Evolutionary conservation across 148 eudicot genomes (phyloP).

Genomic region (Selenicereus undatus): DNA sequence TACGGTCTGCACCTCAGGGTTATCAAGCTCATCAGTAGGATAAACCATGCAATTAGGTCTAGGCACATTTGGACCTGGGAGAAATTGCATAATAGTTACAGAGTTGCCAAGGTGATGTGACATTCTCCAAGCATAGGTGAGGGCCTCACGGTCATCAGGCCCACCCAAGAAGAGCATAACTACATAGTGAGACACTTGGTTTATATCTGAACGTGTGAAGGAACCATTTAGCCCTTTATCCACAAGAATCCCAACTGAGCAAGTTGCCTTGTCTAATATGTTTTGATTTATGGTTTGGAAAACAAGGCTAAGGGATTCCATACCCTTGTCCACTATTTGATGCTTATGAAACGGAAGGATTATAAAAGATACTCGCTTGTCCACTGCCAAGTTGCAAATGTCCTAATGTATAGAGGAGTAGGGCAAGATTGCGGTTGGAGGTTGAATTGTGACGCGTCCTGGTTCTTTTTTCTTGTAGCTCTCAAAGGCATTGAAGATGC

Average conservation of each 20-base stretch:
- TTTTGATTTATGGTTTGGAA: conserved; percentile 52
- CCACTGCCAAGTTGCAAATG: conserved; percentile 58
- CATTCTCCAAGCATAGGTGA: conserved; percentile 58
- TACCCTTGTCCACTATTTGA: conserved; percentile 65
- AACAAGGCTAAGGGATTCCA: conserved; percentile 55
- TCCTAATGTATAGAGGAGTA: conserved; percentile 71
- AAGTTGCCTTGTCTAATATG: conserved; percentile 57
- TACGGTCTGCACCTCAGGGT: conserved; percentile 38
- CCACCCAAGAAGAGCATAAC: conserved; percentile 57
- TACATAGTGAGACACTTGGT: conserved; percentile 39
- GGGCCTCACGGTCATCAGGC: conserved; percentile 62
- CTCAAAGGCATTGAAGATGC: conserved; percentile 67
- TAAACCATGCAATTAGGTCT: neutral
- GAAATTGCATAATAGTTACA: conserved; percentile 47
- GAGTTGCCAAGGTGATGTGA: conserved; percentile 44
- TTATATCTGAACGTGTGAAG: conserved; percentile 28
- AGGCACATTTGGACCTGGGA: conserved; percentile 18
- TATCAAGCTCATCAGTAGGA: conserved; percentile 21
- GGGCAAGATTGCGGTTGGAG: conserved; percentile 69
- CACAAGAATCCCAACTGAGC: conserved; percentile 70
- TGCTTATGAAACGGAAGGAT: conserved; percentile 74
- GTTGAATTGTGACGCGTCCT: conserved; percentile 39
- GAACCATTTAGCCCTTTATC: conserved; percentile 57
- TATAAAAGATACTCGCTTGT: conserved; percentile 49
- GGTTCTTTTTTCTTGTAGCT: conserved; percentile 46